phyloP scores from a whole-genome alignment of 495 filamentous ascomycete genomes.

The Lophium mytilinum region DNA sequence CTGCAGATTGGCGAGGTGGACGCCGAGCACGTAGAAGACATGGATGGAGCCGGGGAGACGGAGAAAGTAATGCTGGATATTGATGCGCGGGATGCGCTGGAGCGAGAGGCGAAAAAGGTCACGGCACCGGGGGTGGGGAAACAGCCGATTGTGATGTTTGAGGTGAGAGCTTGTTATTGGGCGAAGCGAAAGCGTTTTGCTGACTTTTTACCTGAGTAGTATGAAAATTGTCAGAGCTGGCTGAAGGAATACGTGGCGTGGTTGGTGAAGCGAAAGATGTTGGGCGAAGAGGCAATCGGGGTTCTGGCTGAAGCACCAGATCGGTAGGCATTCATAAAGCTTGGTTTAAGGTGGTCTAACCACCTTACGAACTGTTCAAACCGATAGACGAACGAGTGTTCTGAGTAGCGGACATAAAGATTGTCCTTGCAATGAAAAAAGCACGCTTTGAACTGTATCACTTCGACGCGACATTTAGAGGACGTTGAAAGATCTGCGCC shows the following conservation, averaged over 20 bases:
- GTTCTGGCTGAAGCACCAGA: not conserved
- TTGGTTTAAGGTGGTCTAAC: too few species aligned
- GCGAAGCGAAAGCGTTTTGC: too few species aligned
- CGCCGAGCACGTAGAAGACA: not conserved
- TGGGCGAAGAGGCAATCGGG: not conserved
- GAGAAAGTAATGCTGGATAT: not conserved
- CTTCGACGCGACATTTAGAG: too few species aligned
- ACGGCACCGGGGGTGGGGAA: not conserved
- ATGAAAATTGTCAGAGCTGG: not conserved
- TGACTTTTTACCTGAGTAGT: not conserved
- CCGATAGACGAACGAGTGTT: too few species aligned
- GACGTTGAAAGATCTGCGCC: too few species aligned
- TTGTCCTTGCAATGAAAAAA: too few species aligned
- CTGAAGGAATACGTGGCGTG: not conserved
- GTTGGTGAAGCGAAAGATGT: not conserved
- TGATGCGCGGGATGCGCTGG: not conserved
- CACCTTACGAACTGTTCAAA: too few species aligned
- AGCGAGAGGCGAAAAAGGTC: conserved; percentile 3
- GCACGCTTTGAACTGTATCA: too few species aligned
- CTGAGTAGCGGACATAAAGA: too few species aligned
- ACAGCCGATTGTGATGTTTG: conserved; percentile 1
- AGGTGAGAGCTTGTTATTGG: conserved; percentile 2
- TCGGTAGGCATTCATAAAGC: too few species aligned
- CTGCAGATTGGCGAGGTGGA: not conserved
- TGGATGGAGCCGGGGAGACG: not conserved